These are phyloP conservation scores for Musa balbisiana DNA, from an alignment of 202 grass and related monocot genomes.

Conservation along the genomic window DNA sequence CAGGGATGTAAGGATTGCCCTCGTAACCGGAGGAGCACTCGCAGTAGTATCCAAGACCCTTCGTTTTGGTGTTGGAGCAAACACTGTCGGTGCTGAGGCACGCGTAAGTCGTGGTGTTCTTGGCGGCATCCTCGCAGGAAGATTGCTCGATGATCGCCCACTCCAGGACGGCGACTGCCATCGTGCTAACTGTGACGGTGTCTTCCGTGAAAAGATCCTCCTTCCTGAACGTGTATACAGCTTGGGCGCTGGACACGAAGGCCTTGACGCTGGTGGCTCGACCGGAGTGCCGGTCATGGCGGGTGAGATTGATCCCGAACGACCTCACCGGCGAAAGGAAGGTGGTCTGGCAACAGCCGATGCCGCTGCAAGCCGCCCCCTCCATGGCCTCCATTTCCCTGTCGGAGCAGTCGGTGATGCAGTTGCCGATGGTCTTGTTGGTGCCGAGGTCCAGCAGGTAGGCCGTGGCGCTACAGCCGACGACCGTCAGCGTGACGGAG, in stretches of 20 bases:
- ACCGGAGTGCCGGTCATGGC: background rate
- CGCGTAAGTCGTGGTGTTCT: background rate
- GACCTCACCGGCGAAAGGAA: background rate
- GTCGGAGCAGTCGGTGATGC: background rate
- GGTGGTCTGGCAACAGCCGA: background rate
- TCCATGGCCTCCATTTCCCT: background rate
- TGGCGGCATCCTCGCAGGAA: background rate
- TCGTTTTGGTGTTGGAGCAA: background rate
- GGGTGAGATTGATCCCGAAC: background rate
- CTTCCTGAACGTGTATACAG: background rate
- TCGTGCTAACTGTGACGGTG: background rate
- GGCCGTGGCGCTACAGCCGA: conserved; percentile 2
- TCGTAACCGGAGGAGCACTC: background rate
- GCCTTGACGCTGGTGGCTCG: background rate
- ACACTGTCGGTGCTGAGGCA: background rate
- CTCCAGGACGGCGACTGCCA: background rate
- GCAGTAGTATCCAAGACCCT: background rate
- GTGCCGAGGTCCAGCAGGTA: background rate
- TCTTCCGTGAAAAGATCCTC: background rate
- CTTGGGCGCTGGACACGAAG: background rate
- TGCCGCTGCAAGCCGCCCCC: background rate
- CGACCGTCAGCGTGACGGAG: background rate
- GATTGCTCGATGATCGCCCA: background rate
- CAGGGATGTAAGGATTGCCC: background rate
- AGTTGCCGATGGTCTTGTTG: background rate